These are phyloP conservation scores for Fusarium armeniacum DNA, from an alignment of 2,329 filamentous ascomycete genomes.

Conservation along the genomic window DNA sequence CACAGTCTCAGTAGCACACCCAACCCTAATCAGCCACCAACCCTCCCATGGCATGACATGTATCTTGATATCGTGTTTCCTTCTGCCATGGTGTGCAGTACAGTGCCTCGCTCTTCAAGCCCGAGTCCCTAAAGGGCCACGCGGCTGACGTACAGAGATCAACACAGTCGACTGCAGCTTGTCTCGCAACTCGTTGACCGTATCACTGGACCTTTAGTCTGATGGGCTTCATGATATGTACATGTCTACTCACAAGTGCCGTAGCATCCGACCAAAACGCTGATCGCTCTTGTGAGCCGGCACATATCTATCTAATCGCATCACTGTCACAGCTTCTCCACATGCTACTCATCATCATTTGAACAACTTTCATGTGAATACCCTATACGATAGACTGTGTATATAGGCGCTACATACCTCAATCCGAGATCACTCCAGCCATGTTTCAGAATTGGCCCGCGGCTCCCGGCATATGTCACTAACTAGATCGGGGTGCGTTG, in stretches of 20 bases:
- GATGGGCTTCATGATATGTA: conserved; percentile 13
- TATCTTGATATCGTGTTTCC: neutral
- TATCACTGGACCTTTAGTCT: neutral
- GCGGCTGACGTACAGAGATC: conserved; percentile 24
- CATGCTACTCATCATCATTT: neutral
- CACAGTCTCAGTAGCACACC: conserved; percentile 31
- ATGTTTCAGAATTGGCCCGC: conserved; percentile 22
- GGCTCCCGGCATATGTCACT: conserved; percentile 36
- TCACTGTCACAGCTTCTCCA: neutral
- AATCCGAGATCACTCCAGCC: conserved; percentile 17
- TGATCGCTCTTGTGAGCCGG: neutral
- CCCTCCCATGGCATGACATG: neutral
- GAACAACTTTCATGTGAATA: conserved; percentile 2
- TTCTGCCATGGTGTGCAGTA: neutral
- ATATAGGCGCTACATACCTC: conserved; percentile 1
- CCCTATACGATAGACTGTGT: neutral
- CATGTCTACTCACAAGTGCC: conserved; percentile 1
- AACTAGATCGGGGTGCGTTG: conserved; percentile 32
- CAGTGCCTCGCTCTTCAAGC: neutral
- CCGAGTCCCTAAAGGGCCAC: conserved; percentile 10
- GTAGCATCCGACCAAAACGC: neutral
- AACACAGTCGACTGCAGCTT: conserved; percentile 2
- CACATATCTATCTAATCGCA: neutral
- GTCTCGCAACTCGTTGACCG: conserved; percentile 3
- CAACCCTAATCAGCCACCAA: conserved; percentile 7